A percentile compares a stretch with the other conserved stretches of the same genome.
These are phyloP conservation scores for Kwoniella pini DNA, from an alignment of 768 basidiomycete species.

Conservation along the genomic window DNA sequence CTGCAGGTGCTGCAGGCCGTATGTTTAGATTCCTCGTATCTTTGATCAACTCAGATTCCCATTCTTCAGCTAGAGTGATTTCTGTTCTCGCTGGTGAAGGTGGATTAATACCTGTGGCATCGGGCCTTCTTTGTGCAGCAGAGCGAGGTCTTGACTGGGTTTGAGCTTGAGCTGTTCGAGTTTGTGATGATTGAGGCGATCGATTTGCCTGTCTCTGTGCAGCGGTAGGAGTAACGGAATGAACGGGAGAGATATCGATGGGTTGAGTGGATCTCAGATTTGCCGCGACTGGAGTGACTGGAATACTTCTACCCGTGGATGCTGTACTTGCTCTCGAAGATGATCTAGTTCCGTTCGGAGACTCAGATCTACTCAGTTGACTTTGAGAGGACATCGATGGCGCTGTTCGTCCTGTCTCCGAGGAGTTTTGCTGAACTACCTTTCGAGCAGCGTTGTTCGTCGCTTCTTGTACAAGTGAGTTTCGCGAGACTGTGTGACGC, in stretches of 20 bases:
- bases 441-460: constrained; percentile 11
- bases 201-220: background rate
- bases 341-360: background rate
- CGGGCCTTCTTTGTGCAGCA: background rate
- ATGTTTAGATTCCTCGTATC: constrained; percentile 1
- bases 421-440: background rate
- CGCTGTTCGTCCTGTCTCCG: background rate
- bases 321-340: background rate
- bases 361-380: background rate
- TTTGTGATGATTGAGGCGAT: background rate
- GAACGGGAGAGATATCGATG: too few species aligned
- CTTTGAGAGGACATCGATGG: background rate
- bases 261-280: too few species aligned
- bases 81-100: constrained; percentile 24
- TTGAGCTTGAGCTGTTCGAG: constrained; percentile 3
- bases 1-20: background rate
- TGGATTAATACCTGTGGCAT: background rate
- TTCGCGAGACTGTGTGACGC: background rate
- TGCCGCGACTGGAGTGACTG: background rate
- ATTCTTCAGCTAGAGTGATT: constrained; percentile 34
- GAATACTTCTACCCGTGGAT: background rate
- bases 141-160: background rate
- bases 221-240: background rate
- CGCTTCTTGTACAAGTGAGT: constrained; percentile 15
- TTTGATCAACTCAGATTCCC: constrained; percentile 34